Evolutionary conservation across 23 red algal genomes (phyloP).

Genomic region (Gracilaria domingensis): DNA sequence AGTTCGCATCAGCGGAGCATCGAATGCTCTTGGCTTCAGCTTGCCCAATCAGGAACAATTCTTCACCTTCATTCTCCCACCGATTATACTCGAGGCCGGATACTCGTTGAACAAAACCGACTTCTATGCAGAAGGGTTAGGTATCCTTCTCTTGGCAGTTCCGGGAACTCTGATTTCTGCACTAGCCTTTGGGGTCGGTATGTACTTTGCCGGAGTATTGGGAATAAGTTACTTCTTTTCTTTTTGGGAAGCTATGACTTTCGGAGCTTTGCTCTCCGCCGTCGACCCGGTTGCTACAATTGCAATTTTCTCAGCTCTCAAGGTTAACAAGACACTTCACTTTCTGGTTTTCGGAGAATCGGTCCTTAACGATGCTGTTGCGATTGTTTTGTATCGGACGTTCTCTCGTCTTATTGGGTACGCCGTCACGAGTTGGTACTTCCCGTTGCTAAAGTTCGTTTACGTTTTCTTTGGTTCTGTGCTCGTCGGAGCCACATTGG

Average conservation of each 20-base stretch:
- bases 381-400: slow-evolving; percentile 95
- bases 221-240: slow-evolving; percentile 80
- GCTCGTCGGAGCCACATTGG: slow-evolving; percentile 77
- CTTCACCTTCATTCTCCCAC: slow-evolving; percentile 97
- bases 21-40: slow-evolving; percentile 72
- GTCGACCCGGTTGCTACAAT: slow-evolving; percentile 99
- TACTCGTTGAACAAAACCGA: slow-evolving; percentile 96
- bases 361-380: slow-evolving; percentile 98
- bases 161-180: slow-evolving; percentile 94
- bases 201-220: slow-evolving; percentile 86
- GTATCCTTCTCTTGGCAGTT: slow-evolving; percentile 92
- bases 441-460: slow-evolving; percentile 79
- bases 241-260: slow-evolving; percentile 97
- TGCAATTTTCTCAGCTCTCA: slow-evolving; percentile 96
- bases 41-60: slow-evolving; percentile 98
- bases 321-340: slow-evolving; percentile 98
- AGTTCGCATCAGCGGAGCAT: slow-evolving; percentile 80
- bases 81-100: slow-evolving; percentile 97
- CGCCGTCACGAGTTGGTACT: slow-evolving; percentile 58
- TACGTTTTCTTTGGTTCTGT: slow-evolving; percentile 95
- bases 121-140: slow-evolving; percentile 84
- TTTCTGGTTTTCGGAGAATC: slow-evolving; percentile 99
- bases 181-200: slow-evolving; percentile 82
- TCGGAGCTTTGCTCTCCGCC: slow-evolving; percentile 95
- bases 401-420: slow-evolving; percentile 83